Conservation (phyloP, 2,329 filamentous ascomycete species). For the Ophiosphaerella korrae region DNA sequence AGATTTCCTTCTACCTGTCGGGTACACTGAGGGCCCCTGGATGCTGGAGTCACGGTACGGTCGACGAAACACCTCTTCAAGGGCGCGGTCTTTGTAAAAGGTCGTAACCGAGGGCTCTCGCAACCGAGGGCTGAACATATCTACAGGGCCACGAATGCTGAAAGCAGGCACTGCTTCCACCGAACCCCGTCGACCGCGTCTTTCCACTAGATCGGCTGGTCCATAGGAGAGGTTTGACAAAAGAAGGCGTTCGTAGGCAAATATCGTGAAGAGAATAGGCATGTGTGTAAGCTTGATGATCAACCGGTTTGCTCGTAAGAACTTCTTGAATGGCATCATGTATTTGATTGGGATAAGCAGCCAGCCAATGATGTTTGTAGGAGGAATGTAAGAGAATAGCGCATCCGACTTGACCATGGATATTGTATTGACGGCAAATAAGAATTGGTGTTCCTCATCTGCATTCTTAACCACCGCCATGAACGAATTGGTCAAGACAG, state of each 20-base stretch:
- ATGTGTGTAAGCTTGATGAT: conserved; percentile 92
- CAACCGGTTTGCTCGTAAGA: conserved; percentile 84
- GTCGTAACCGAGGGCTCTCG: conserved; percentile 87
- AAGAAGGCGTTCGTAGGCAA: conserved; percentile 81
- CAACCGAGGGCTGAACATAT: conserved; percentile 77
- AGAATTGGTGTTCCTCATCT: conserved; percentile 86
- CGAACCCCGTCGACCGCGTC: conserved; percentile 64
- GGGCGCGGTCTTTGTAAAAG: conserved; percentile 83
- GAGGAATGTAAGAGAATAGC: conserved; percentile 90
- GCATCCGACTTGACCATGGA: conserved; percentile 99
- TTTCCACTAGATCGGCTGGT: conserved; percentile 83
- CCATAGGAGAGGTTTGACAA: conserved; percentile 78
- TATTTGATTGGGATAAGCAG: conserved; percentile 81
- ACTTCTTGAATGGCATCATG: conserved; percentile 77
- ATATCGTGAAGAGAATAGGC: conserved; percentile 85
- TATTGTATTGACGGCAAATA: conserved; percentile 96
- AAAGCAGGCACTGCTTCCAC: conserved; percentile 57
- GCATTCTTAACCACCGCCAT: conserved; percentile 94
- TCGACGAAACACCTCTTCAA: conserved; percentile 86
- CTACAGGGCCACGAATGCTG: conserved; percentile 47
- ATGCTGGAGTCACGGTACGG: conserved; percentile 65
- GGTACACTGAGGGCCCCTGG: conserved; percentile 39
- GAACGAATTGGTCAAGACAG: conserved; percentile 94
- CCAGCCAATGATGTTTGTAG: conserved; percentile 91
- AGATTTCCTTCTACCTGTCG: conserved; percentile 69